Evolutionary conservation across 2,329 filamentous ascomycete species (phyloP), one percentile per base, ranked within the genome.

Genomic region (Penicillium sp.): DNA sequence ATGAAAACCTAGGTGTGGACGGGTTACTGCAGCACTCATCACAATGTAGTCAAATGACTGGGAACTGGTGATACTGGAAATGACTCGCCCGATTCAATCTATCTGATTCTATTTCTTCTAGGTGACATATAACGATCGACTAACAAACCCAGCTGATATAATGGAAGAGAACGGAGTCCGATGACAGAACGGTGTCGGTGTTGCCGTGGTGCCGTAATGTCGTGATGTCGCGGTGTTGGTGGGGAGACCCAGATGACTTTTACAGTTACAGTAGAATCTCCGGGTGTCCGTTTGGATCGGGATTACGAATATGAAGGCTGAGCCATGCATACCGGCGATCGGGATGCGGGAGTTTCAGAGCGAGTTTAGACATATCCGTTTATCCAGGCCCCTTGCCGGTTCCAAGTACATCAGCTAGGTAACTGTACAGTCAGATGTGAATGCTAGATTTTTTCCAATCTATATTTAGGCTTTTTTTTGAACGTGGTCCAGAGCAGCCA

Each of bases 1-100:
- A 65, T 62, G 55, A 58, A 58, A 66, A 66, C 29, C 14, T 19
- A 16, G 29, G 43, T 10, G 19, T 41, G n/a, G 5, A 24, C 27
- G 46, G 52, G 21, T 44, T n/a, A 33, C 35, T 55, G 52, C 52
- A 51, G 53, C 37, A 29, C 29, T 46, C 31, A 55, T 55, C 53
- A 55, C 53, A 55, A 24, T 27, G 19, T 27, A 24, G 52, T 53
- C 53, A 50, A 55, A 51, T 55, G 53, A 51, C 47, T 26, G 11
- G 22, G 14, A 46, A 26, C 29, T 46, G 50, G 29, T 53, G 50
- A 53, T 53, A 29, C 16, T 26, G 39, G 6, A 29, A 33, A 45
- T 45, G 50, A 48, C n/a, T 48, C 4, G 26, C 14, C 11, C 11
- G 14, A 9, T 50, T 39, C 14, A 41, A 37, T 39, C 37, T 51